Conservation (phyloP, 345 rosid genomes). For the Euphorbia tirucalli region DNA sequence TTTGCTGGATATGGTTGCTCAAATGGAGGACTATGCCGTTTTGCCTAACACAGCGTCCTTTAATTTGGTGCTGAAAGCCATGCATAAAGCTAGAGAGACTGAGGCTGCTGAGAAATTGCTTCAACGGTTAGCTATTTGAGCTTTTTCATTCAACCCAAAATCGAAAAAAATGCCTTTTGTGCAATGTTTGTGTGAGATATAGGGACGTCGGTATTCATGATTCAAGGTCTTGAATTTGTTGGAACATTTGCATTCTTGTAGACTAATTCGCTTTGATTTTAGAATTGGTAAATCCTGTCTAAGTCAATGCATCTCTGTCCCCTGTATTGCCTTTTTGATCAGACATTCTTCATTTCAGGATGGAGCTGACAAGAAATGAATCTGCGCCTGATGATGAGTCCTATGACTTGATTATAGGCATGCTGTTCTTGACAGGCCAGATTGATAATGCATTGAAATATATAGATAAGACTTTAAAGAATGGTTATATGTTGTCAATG, state of each 20-base stretch:
- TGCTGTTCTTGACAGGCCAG: constrained; percentile 46
- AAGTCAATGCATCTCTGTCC: neutral
- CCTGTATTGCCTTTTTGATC: neutral
- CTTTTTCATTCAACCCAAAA: neutral
- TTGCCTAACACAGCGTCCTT: constrained; percentile 74
- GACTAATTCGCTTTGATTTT: neutral
- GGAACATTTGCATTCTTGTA: neutral
- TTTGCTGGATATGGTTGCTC: constrained; percentile 66
- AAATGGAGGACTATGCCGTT: constrained; percentile 62
- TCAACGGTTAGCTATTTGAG: constrained; percentile 49
- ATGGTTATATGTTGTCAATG: constrained; percentile 56
- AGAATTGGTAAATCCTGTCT: constrained; percentile 6
- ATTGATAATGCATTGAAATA: constrained; percentile 67
- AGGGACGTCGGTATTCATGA: neutral
- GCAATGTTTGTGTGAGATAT: neutral
- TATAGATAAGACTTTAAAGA: constrained; percentile 56
- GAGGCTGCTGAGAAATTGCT: constrained; percentile 76
- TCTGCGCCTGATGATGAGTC: constrained; percentile 86
- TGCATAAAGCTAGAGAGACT: constrained; percentile 55
- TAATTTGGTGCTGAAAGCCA: constrained; percentile 79
- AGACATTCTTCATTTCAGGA: constrained; percentile 48
- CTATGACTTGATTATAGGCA: constrained; percentile 58
- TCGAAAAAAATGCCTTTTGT: neutral
- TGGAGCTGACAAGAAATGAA: constrained; percentile 68
- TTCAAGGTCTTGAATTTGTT: neutral